phyloP scores from a whole-genome alignment of 2,329 filamentous ascomycete species.

The Graphiopsis chlorocephala region DNA sequence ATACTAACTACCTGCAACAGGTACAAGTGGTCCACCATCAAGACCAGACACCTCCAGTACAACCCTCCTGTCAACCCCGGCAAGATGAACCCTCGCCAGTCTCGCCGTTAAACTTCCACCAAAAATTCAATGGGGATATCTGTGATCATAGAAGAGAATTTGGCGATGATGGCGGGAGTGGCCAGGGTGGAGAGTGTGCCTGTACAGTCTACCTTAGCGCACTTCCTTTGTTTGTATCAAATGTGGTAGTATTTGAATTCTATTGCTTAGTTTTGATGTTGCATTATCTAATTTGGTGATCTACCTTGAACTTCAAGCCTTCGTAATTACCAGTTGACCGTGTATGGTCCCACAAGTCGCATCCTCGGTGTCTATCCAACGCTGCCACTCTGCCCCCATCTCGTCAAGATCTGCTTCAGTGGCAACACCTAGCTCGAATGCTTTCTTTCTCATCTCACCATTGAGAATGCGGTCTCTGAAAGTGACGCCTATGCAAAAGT shows the following conservation, averaged over 20 bases:
- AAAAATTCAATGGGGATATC: constrained; percentile 1
- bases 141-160: constrained; percentile 11
- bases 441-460: constrained; percentile 33
- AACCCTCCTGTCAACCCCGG: constrained; percentile 13
- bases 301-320: constrained; percentile 10
- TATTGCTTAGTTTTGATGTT: neutral
- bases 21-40: constrained; percentile 97
- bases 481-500: constrained; percentile 8
- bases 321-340: constrained; percentile 39
- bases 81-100: constrained; percentile 16
- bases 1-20: constrained; percentile 37
- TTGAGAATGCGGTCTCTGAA: constrained; percentile 24
- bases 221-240: constrained; percentile 18
- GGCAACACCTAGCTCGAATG: constrained; percentile 37
- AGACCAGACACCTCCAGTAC: constrained; percentile 72
- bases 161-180: constrained; percentile 8
- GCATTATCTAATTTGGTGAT: neutral
- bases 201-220: constrained; percentile 19
- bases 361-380: constrained; percentile 43
- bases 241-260: constrained; percentile 18
- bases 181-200: constrained; percentile 12
- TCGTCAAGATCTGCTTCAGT: constrained; percentile 40
- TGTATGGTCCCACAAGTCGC: constrained; percentile 43
- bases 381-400: constrained; percentile 39
- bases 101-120: constrained; percentile 14